phyloP scores from a whole-genome alignment of 2,329 filamentous ascomycete species.

The Beauveria australis region DNA sequence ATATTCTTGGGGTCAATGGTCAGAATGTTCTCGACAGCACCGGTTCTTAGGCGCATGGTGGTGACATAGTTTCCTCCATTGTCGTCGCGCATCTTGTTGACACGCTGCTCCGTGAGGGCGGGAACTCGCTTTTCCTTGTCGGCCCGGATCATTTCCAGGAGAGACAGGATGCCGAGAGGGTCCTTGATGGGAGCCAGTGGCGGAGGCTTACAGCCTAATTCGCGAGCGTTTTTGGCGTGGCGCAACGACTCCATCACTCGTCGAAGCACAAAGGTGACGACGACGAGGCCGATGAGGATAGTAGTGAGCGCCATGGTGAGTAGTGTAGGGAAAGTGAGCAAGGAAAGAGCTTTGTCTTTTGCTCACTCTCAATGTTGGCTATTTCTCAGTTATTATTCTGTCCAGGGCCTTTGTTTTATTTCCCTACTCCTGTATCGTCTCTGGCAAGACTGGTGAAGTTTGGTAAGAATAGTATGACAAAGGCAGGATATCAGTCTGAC shows the following conservation, averaged over 20 bases:
- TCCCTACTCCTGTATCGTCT: not conserved
- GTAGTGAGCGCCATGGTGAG: slow-evolving; percentile 5
- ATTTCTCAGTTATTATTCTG: not conserved
- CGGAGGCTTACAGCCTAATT: slow-evolving; percentile 16
- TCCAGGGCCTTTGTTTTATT: not conserved
- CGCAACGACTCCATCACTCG: slow-evolving; percentile 1
- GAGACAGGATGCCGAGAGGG: slow-evolving; percentile 14
- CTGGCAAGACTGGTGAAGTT: not conserved
- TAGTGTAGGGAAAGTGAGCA: not conserved
- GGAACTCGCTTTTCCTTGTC: slow-evolving; percentile 16
- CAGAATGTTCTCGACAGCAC: slow-evolving; percentile 11
- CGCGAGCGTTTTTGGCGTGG: slow-evolving; percentile 9
- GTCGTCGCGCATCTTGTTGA: slow-evolving; percentile 12
- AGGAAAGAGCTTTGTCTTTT: no score
- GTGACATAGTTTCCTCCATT: slow-evolving; percentile 14
- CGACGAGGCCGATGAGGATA: not conserved
- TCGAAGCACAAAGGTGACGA: slow-evolving; percentile 8
- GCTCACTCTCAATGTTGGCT: not conserved
- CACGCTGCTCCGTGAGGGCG: slow-evolving; percentile 8
- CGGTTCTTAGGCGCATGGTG: slow-evolving; percentile 10
- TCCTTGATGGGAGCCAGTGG: slow-evolving; percentile 12
- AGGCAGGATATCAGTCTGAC: not conserved
- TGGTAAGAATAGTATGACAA: not conserved
- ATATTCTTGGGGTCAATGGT: slow-evolving; percentile 22
- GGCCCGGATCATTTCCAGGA: slow-evolving; percentile 13